A percentile compares a stretch with the other conserved stretches of the same genome.
Conservation (phyloP, 768 basidiomycete genomes). For the Amanita fuliginea region DNA sequence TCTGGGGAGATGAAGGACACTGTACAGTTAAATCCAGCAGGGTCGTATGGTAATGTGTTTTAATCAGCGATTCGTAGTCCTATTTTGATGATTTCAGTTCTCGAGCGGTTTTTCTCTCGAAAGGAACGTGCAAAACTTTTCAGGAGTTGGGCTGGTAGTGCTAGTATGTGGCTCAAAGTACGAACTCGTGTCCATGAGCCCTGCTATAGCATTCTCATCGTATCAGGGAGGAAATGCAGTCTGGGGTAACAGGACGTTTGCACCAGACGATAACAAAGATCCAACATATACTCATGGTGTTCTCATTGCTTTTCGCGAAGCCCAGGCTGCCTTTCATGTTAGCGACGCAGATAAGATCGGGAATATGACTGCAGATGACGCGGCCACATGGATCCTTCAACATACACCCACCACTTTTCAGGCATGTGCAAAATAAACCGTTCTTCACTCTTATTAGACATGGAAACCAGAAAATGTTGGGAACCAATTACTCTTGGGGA, state of each 20-base stretch:
- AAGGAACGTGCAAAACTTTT: conserved; percentile 85
- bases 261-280: conserved; percentile 66
- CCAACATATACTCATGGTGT: conserved; percentile 62
- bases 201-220: not conserved
- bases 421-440: conserved; percentile 16
- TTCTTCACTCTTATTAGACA: not conserved
- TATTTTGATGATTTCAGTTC: conserved; percentile 30
- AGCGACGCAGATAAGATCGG: conserved; percentile 12
- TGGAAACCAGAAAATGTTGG: conserved; percentile 58
- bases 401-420: conserved; percentile 81
- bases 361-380: conserved; percentile 75
- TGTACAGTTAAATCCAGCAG: conserved; percentile 74
- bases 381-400: conserved; percentile 68
- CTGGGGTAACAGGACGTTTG: conserved; percentile 69
- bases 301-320: conserved; percentile 67
- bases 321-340: not conserved
- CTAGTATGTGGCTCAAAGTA: conserved; percentile 90
- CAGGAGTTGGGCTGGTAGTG: conserved; percentile 91
- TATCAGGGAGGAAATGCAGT: conserved; percentile 67
- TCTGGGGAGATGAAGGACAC: conserved; percentile 96
- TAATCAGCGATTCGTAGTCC: not conserved
- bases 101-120: conserved; percentile 84
- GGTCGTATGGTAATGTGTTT: conserved; percentile 50
- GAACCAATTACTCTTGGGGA: conserved; percentile 78
- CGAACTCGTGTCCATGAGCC: not conserved